Evolutionary conservation across 2,329 filamentous ascomycete genomes (phyloP).

Genomic region (Paracamarosporium sp.): DNA sequence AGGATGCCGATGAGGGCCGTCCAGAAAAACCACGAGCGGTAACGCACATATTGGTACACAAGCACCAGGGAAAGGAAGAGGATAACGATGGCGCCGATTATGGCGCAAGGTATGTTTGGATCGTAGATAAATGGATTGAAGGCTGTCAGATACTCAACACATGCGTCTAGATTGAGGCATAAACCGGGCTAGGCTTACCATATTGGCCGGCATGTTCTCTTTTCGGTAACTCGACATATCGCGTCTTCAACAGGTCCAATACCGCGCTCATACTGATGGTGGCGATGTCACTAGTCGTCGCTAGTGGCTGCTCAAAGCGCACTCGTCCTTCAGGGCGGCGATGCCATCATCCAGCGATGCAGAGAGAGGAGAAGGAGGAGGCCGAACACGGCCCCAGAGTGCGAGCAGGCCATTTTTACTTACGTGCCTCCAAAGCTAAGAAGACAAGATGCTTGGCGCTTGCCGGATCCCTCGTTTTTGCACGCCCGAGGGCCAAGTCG

Average conservation of each 20-base stretch:
- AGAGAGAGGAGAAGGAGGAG: background rate
- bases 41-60: slow-evolving; percentile 42
- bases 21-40: slow-evolving; percentile 47
- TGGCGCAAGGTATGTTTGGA: slow-evolving; percentile 54
- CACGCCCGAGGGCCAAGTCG: slow-evolving; percentile 5
- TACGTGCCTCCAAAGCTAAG: slow-evolving; percentile 30
- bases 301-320: slow-evolving; percentile 1
- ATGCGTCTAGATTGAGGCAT: background rate
- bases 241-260: slow-evolving; percentile 14
- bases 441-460: slow-evolving; percentile 39
- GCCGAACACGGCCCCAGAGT: slow-evolving; percentile 5
- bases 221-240: slow-evolving; percentile 29
- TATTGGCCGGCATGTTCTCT: slow-evolving; percentile 20
- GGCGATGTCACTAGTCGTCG: background rate
- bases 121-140: slow-evolving; percentile 57
- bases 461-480: slow-evolving; percentile 13
- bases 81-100: slow-evolving; percentile 52
- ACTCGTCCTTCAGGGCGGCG: background rate
- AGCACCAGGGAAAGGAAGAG: slow-evolving; percentile 38
- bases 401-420: slow-evolving; percentile 33
- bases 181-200: slow-evolving; percentile 22
- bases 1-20: slow-evolving; percentile 38
- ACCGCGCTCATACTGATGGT: slow-evolving; percentile 21
- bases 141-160: slow-evolving; percentile 13
- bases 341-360: slow-evolving; percentile 10